Evolutionary conservation across 306 rosid genomes (phyloP).

Genomic region (Pterocarpus macrocarpus): DNA sequence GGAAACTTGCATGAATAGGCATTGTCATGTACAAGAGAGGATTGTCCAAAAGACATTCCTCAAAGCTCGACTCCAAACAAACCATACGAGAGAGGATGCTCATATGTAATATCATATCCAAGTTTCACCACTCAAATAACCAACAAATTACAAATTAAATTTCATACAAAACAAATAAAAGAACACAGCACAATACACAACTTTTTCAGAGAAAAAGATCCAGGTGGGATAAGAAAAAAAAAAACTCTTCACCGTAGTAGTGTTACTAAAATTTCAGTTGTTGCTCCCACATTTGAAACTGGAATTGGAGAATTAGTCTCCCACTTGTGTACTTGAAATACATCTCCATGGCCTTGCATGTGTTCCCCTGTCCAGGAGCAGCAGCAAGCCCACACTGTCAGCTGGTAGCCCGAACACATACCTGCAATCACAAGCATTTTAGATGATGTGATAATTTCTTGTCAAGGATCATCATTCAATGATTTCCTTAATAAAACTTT

Average conservation of each 20-base stretch:
- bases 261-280: constrained; percentile 44
- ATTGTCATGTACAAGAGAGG: constrained; percentile 63
- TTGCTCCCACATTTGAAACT: constrained; percentile 44
- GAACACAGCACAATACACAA: constrained; percentile 64
- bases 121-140: constrained; percentile 54
- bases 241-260: constrained; percentile 36
- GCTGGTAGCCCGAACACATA: constrained; percentile 71
- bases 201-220: constrained; percentile 58
- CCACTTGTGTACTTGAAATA: constrained; percentile 78
- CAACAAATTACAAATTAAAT: constrained; percentile 58
- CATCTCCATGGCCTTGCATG: constrained; percentile 78
- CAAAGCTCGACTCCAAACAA: constrained; percentile 51
- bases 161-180: constrained; percentile 55
- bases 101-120: constrained; percentile 50
- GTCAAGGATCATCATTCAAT: not conserved
- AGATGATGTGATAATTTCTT: constrained; percentile 24
- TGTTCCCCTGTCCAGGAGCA: constrained; percentile 76
- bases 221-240: not conserved
- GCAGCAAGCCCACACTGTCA: constrained; percentile 70
- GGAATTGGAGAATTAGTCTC: constrained; percentile 46
- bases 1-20: constrained; percentile 50
- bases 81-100: constrained; percentile 46
- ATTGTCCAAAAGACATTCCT: constrained; percentile 49
- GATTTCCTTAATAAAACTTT: not conserved
- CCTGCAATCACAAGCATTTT: constrained; percentile 62